Base-by-base conservation (phyloP, 2,329 filamentous ascomycete species). In the Calycina marina region DNA sequence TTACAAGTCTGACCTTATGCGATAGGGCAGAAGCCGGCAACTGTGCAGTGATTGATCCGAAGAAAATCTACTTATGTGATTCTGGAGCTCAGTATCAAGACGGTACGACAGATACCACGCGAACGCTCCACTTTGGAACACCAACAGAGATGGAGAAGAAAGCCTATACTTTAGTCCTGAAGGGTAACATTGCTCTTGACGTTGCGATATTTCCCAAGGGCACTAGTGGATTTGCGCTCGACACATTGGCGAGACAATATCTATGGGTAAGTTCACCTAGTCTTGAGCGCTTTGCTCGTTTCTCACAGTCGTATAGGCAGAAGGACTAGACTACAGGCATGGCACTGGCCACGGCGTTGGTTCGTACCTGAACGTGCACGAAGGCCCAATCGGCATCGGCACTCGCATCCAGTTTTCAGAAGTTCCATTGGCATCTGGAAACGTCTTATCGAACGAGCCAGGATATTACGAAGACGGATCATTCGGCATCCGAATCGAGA, bases 51-150 rank as follows among this genome's bases (percentile, higher is more conserved):
- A 84, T 98, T 45, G 84, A 98, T 44, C 83, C 84, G 0, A 72
- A 74, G 5, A 75, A 77, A 10, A 73, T 98, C 37, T 98, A 98
- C 50, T 72, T 98, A 3, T 98, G 90, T 53, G 90, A 98, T 56
- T 96, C 90, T 14, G 90, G 90, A 14, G 90, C 82, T n/a, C 90
- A 98, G 55, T 98, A 88, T 49, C 65, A 80, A 3, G 90, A 98
- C 53, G 90, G 90, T 35, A 98, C 90, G 1, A 98, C 90, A 0
- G 90, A 98, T 51, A 93, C 84, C 0, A 98, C 90, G 4, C 70
- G 90, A 25, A 98, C 90, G 1, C 62, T 93, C 24, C 90, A 98
- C 51, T 96, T 96, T 52, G 83, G 84, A 28, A 68, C 74, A 15
- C 90, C 90, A 1, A 82, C 79, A 0, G 72, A 75, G 4, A 78